Evolutionary conservation across 306 rosid genomes (phyloP).

Genomic region (Crotalaria pallida): DNA sequence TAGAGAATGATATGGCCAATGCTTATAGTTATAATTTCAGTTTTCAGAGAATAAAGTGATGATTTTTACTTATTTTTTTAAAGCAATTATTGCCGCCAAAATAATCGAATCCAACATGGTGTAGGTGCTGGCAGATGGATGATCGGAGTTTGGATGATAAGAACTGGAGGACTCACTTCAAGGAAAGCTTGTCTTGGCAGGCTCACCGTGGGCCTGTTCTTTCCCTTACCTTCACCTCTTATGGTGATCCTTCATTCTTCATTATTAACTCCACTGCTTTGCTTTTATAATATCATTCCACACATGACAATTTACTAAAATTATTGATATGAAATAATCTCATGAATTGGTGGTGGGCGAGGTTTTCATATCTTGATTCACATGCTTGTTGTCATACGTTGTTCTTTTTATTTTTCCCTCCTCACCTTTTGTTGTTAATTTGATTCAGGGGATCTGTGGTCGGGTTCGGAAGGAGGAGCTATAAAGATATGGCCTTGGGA

Average conservation of each 20-base stretch:
- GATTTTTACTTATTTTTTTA: too few species aligned
- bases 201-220: conserved; percentile 63
- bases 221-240: conserved; percentile 36
- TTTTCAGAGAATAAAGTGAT: background rate
- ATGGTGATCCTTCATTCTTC: conserved; percentile 27
- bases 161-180: conserved; percentile 26
- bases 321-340: background rate
- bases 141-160: conserved; percentile 11
- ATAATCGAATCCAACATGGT: background rate
- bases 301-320: background rate
- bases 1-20: too few species aligned
- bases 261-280: background rate
- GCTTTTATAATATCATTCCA: background rate
- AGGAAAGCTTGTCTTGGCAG: conserved; percentile 55
- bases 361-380: background rate
- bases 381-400: conserved; percentile 20
- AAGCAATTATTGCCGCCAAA: background rate
- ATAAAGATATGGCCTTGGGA: conserved; percentile 95
- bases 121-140: conserved; percentile 66
- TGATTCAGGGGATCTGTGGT: conserved; percentile 90
- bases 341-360: background rate
- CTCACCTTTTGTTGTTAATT: background rate
- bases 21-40: too few species aligned
- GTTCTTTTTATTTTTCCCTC: conserved; percentile 12
- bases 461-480: conserved; percentile 88